phyloP scores from a whole-genome alignment of 768 basidiomycete species.

The Kwoniella pini region DNA sequence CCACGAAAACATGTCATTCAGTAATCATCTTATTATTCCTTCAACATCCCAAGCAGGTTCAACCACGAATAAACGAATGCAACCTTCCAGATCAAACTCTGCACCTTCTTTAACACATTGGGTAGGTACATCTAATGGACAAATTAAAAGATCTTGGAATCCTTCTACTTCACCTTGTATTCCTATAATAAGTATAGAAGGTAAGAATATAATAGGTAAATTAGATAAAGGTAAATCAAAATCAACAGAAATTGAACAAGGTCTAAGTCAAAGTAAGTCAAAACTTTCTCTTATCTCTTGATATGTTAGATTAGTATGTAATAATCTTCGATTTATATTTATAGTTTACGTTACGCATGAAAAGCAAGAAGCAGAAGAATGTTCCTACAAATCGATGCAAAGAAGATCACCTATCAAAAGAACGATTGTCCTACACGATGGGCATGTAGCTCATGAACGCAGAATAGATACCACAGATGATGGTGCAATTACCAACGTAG shows the following conservation, averaged over 20 bases:
- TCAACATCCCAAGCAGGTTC: background rate
- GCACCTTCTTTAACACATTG: constrained; percentile 10
- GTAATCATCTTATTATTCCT: no score
- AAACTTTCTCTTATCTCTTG: background rate
- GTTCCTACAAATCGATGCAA: background rate
- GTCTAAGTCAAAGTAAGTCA: constrained; percentile 16
- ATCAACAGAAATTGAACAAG: constrained; percentile 4
- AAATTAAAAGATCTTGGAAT: constrained; percentile 18
- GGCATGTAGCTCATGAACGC: background rate
- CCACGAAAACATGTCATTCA: no score
- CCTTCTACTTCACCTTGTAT: constrained; percentile 3
- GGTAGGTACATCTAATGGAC: constrained; percentile 1
- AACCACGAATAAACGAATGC: background rate
- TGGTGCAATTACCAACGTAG: background rate
- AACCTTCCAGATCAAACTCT: constrained; percentile 7
- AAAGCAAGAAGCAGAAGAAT: background rate
- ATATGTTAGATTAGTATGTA: no score
- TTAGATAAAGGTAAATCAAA: constrained; percentile 1
- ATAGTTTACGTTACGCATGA: constrained; percentile 4
- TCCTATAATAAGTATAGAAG: constrained; percentile 2
- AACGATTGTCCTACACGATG: background rate
- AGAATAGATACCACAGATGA: background rate
- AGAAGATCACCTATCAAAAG: constrained; percentile 1
- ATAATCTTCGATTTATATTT: background rate
- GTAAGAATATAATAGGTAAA: constrained; percentile 5